Conservation (phyloP, 768 basidiomycete genomes). For the Tremella fuciformis region DNA sequence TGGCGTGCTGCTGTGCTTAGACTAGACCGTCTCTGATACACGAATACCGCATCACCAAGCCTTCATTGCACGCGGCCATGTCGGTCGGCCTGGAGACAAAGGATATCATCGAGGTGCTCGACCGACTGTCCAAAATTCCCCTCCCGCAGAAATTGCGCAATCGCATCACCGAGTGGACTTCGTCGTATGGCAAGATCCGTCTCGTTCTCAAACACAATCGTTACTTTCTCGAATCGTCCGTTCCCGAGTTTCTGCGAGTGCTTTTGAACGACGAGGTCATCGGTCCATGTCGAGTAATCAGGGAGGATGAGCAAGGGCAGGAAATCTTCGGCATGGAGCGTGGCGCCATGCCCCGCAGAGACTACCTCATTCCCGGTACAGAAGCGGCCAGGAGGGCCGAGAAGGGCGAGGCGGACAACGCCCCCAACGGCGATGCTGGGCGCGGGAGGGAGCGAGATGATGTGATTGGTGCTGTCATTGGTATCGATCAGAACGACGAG, state of each 20-base stretch:
- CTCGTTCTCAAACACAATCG: constrained; percentile 96
- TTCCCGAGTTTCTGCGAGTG: constrained; percentile 85
- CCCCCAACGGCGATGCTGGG: constrained; percentile 51
- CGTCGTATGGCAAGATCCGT: constrained; percentile 97
- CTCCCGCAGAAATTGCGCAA: constrained; percentile 80
- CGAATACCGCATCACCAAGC: constrained; percentile 97
- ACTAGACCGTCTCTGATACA: constrained; percentile 92
- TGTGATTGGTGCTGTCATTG: constrained; percentile 92
- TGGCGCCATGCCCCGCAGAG: constrained; percentile 82
- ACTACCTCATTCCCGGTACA: constrained; percentile 80
- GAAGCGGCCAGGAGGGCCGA: constrained; percentile 57
- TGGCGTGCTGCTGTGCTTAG: background rate
- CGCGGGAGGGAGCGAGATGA: constrained; percentile 56
- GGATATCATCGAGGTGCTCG: constrained; percentile 89
- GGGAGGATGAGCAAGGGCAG: constrained; percentile 55
- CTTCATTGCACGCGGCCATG: constrained; percentile 96
- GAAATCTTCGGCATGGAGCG: constrained; percentile 65
- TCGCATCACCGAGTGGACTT: constrained; percentile 87
- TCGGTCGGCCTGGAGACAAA: constrained; percentile 96
- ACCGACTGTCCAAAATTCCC: constrained; percentile 67
- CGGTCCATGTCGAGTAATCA: constrained; percentile 47
- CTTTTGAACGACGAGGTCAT: constrained; percentile 79
- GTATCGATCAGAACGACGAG: constrained; percentile 83
- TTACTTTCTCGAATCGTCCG: constrained; percentile 92
- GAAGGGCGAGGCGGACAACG: constrained; percentile 49